Evolutionary conservation across 108 stramenopile species (phyloP).

Genomic region (Licmophora abbreviata): DNA sequence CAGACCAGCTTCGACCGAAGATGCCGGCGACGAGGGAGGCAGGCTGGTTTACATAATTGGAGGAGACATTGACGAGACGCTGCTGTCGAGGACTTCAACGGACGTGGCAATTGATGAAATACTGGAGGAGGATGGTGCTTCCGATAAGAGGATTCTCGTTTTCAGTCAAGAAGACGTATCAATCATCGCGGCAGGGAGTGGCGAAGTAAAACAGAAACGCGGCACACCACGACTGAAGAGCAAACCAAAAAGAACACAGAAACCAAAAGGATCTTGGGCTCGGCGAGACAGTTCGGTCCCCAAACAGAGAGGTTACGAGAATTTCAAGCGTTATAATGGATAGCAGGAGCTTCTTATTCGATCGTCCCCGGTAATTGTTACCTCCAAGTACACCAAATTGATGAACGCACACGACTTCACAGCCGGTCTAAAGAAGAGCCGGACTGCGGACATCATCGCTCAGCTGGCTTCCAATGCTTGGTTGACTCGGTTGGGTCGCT

Average conservation of each 20-base stretch:
- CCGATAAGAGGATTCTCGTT: slow-evolving; percentile 68
- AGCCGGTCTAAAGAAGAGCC: no score
- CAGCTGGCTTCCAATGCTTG: no score
- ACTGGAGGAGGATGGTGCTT: slow-evolving; percentile 27
- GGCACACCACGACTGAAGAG: slow-evolving; percentile 9
- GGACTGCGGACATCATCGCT: no score
- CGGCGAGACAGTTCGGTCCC: slow-evolving; percentile 26
- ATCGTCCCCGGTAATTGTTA: no score
- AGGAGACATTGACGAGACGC: slow-evolving; percentile 53
- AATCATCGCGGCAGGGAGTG: slow-evolving; percentile 46
- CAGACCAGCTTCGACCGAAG: no score
- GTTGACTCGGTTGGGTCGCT: no score
- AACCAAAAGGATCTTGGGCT: slow-evolving; percentile 56
- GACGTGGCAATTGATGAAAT: slow-evolving; percentile 43
- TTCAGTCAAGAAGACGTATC: slow-evolving; percentile 34
- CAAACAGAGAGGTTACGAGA: slow-evolving; percentile 68
- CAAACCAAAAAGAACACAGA: slow-evolving; percentile 16
- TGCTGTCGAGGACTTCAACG: slow-evolving; percentile 20
- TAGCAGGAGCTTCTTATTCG: no score
- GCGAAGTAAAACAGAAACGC: slow-evolving; percentile 22
- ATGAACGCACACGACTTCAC: no score
- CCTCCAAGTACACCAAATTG: no score
- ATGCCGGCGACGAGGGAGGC: slow-evolving; percentile 38
- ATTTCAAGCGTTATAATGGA: slow-evolving; percentile 70
- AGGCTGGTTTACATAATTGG: slow-evolving; percentile 74